phyloP scores from a whole-genome alignment of 805 yeast genomes.

The Kodamaea sagamina region DNA sequence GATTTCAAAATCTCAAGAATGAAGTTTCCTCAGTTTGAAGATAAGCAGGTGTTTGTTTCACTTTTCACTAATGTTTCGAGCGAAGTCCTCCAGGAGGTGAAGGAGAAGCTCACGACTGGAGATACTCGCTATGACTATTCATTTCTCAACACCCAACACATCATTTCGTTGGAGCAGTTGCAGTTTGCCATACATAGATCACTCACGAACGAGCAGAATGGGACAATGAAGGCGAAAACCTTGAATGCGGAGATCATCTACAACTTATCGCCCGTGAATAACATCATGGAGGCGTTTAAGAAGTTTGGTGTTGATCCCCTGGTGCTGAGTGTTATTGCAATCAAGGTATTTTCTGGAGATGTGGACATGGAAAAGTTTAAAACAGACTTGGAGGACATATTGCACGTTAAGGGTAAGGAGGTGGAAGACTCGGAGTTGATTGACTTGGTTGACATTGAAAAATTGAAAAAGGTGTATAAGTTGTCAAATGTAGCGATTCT shows the following conservation, averaged over 20 bases:
- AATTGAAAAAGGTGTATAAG: slow-evolving; percentile 40
- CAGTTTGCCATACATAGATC: slow-evolving; percentile 62
- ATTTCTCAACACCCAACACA: slow-evolving; percentile 59
- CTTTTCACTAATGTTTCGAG: slow-evolving; percentile 50
- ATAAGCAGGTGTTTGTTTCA: slow-evolving; percentile 37
- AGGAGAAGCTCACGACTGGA: slow-evolving; percentile 45
- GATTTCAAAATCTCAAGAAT: slow-evolving; percentile 6
- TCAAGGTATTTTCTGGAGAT: slow-evolving; percentile 42
- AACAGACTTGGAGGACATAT: slow-evolving; percentile 26
- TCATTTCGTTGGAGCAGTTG: slow-evolving; percentile 64
- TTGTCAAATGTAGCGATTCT: slow-evolving; percentile 29
- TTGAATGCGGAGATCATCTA: slow-evolving; percentile 73
- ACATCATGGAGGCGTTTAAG: slow-evolving; percentile 69
- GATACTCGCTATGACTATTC: slow-evolving; percentile 58
- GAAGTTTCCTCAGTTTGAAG: slow-evolving; percentile 50
- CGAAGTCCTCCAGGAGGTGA: slow-evolving; percentile 40
- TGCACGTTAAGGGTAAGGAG: slow-evolving; percentile 15
- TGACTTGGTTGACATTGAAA: slow-evolving; percentile 25
- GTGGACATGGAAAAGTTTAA: not conserved
- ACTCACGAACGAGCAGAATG: slow-evolving; percentile 50
- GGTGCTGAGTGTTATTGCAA: slow-evolving; percentile 47
- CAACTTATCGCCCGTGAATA: slow-evolving; percentile 68
- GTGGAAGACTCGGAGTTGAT: slow-evolving; percentile 28
- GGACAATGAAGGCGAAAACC: slow-evolving; percentile 58
- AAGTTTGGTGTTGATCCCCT: slow-evolving; percentile 66